Percentiles rank a stretch among this genome's conserved stretches.
These are phyloP conservation scores for Malbranchea cinnamomea DNA, from an alignment of 2,329 filamentous ascomycete species.

Conservation along the genomic window DNA sequence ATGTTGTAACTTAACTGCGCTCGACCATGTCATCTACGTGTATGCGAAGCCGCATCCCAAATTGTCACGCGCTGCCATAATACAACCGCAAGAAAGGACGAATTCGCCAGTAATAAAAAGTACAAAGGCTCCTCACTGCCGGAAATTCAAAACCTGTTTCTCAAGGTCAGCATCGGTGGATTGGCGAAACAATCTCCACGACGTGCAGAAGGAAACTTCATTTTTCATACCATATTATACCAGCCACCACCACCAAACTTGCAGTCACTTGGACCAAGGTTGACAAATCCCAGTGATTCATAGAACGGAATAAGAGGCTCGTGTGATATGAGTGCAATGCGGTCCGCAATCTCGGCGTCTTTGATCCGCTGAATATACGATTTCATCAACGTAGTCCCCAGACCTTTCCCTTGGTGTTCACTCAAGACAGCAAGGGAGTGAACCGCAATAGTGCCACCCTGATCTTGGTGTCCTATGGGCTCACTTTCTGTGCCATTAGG, in stretches of 20 bases:
- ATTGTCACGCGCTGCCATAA: too few relatives aligned
- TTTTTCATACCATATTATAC: conserved; percentile 69
- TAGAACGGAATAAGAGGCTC: conserved; percentile 63
- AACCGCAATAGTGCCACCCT: conserved; percentile 59
- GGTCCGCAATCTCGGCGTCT: conserved; percentile 52
- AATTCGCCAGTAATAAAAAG: too few relatives aligned
- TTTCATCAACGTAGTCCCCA: conserved; percentile 60
- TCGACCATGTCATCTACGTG: too few relatives aligned
- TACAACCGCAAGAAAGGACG: background rate
- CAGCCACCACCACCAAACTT: conserved; percentile 67
- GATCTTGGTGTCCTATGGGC: conserved; percentile 53
- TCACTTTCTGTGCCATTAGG: conserved; percentile 23
- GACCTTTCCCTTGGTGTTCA: conserved; percentile 55
- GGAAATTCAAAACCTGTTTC: too few relatives aligned
- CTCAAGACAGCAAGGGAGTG: conserved; percentile 73
- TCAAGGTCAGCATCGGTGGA: too few relatives aligned
- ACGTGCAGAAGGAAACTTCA: conserved; percentile 15
- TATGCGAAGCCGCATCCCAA: too few relatives aligned
- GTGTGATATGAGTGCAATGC: conserved; percentile 62
- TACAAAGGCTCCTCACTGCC: too few relatives aligned
- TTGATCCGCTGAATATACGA: conserved; percentile 65
- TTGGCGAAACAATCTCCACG: too few relatives aligned
- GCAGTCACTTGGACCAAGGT: conserved; percentile 52
- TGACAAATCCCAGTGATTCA: conserved; percentile 56
- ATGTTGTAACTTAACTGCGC: too few relatives aligned